Conservation (phyloP, 345 rosid genomes). For the Noccaea caerulescens region DNA sequence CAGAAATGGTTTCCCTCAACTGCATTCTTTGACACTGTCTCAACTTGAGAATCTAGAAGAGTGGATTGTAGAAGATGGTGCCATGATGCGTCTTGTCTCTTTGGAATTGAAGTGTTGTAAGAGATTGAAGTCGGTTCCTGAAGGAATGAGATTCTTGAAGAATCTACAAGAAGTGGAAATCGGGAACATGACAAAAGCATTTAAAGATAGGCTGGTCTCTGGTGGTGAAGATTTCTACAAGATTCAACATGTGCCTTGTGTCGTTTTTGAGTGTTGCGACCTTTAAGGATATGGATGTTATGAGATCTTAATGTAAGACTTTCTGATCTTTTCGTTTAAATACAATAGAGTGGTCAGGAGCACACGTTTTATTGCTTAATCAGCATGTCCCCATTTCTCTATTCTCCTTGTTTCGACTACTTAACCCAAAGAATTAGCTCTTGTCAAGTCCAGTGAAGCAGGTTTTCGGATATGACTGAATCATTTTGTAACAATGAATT, state of each 20-base stretch:
- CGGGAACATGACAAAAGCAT: slow-evolving; percentile 51
- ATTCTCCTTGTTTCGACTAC: too few relatives aligned
- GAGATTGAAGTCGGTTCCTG: slow-evolving; percentile 42
- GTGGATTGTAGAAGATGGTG: slow-evolving; percentile 37
- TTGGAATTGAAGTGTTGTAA: slow-evolving; percentile 43
- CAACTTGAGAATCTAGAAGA: slow-evolving; percentile 35
- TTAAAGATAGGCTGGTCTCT: slow-evolving; percentile 44
- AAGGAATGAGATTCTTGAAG: slow-evolving; percentile 34
- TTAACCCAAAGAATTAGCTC: too few relatives aligned
- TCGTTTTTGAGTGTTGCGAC: too few relatives aligned
- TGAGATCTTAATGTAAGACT: too few relatives aligned
- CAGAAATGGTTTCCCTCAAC: slow-evolving; percentile 32
- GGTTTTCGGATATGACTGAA: too few relatives aligned
- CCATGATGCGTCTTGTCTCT: slow-evolving; percentile 46
- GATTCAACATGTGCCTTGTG: slow-evolving; percentile 48
- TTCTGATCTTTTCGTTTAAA: too few relatives aligned
- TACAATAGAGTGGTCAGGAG: too few relatives aligned
- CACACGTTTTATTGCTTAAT: too few relatives aligned
- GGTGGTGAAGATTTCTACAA: slow-evolving; percentile 56
- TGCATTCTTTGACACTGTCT: slow-evolving; percentile 29
- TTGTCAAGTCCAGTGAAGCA: too few relatives aligned
- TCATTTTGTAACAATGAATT: too few relatives aligned
- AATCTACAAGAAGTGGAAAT: slow-evolving; percentile 47
- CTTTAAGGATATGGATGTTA: too few relatives aligned
- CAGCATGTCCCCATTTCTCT: too few relatives aligned